Conservation (phyloP, 176 grass and related monocot species). For the Oryza australiensis region DNA sequence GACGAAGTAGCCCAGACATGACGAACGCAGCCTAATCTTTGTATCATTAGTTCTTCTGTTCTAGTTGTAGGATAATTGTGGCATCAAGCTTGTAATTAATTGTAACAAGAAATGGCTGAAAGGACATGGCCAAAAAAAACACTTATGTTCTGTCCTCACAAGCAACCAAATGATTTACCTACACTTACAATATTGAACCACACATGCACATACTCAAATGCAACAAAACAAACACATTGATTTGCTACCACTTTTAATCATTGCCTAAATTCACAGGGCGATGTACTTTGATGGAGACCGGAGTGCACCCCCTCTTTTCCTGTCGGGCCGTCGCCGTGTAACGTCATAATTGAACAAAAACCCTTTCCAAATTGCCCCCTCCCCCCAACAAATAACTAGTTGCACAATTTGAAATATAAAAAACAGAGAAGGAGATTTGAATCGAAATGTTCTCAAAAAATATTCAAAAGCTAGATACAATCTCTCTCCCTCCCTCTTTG, state of each 20-base stretch:
- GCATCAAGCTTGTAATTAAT: background rate
- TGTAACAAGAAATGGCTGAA: background rate
- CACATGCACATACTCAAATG: background rate
- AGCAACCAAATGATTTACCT: background rate
- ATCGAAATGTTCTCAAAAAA: background rate
- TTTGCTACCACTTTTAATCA: constrained; percentile 33
- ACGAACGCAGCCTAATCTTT: background rate
- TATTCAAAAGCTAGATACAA: constrained; percentile 25
- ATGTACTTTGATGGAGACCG: constrained; percentile 31
- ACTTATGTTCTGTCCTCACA: background rate
- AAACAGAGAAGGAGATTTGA: background rate
- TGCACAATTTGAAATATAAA: background rate
- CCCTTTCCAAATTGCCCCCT: background rate
- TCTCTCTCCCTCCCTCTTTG: constrained; percentile 16
- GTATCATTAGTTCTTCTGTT: background rate
- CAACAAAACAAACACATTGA: background rate
- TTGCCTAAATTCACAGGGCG: constrained; percentile 39
- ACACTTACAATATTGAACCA: background rate
- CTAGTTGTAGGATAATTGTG: background rate
- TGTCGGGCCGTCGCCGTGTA: constrained; percentile 26
- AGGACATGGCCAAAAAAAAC: background rate
- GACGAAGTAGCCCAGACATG: no score
- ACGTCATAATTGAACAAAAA: constrained; percentile 8
- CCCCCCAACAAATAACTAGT: background rate
- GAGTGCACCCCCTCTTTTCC: constrained; percentile 42